Evolutionary conservation across 345 rosid species (phyloP).

Genomic region (Hibiscus trionum): DNA sequence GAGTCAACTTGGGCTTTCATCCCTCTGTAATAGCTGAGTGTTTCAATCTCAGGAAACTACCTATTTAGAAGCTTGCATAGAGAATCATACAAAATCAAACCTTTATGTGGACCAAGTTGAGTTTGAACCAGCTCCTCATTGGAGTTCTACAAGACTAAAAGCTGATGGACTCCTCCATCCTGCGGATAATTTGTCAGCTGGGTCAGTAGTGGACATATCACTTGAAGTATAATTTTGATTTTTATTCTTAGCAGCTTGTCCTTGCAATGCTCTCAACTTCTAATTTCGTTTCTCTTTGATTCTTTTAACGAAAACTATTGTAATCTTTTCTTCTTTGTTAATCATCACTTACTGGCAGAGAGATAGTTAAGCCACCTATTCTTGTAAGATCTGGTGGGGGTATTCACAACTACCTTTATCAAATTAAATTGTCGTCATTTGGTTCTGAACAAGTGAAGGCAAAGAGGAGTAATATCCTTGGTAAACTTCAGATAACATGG

Average conservation of each 20-base stretch:
- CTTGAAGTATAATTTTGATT: background rate
- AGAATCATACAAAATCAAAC: slow-evolving; percentile 84
- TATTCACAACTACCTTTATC: slow-evolving; percentile 78
- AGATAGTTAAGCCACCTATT: slow-evolving; percentile 55
- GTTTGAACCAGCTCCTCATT: slow-evolving; percentile 85
- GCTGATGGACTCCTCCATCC: slow-evolving; percentile 37
- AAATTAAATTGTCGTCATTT: slow-evolving; percentile 38
- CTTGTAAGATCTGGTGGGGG: slow-evolving; percentile 92
- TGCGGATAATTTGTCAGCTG: slow-evolving; percentile 25
- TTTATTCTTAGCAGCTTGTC: no score
- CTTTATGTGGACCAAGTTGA: slow-evolving; percentile 98
- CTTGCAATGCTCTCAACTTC: background rate
- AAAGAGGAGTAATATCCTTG: slow-evolving; percentile 70
- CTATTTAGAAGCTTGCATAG: slow-evolving; percentile 87
- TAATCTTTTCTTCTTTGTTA: background rate
- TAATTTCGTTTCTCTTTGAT: background rate
- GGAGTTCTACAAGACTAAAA: slow-evolving; percentile 60
- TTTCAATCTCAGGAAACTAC: slow-evolving; percentile 51
- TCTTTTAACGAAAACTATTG: background rate
- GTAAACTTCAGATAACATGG: slow-evolving; percentile 96
- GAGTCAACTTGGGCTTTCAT: background rate
- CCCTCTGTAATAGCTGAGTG: background rate
- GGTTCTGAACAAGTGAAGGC: slow-evolving; percentile 40
- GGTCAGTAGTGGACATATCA: slow-evolving; percentile 29
- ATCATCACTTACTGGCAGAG: slow-evolving; percentile 34